A percentile compares a stretch with the other conserved stretches of the same genome.
Evolutionary conservation across 345 rosid genomes (phyloP).

Genomic region (Noccaea bulbosa): DNA sequence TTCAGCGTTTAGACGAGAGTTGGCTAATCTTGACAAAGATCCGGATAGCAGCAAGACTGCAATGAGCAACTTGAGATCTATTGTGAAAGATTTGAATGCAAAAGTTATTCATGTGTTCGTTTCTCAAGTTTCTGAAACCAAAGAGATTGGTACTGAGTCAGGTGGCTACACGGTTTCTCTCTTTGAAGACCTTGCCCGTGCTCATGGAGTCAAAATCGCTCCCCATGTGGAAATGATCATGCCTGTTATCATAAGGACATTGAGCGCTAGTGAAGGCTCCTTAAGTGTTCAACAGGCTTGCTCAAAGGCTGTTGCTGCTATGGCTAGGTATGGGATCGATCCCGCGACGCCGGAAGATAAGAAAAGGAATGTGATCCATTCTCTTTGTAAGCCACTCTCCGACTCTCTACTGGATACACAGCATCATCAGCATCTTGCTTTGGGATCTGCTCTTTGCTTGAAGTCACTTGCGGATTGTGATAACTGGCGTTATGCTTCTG

Average conservation of each 20-base stretch:
- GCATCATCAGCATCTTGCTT: slow-evolving; percentile 74
- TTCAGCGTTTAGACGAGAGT: slow-evolving; percentile 66
- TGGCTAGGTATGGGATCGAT: slow-evolving; percentile 89
- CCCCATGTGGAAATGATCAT: slow-evolving; percentile 85
- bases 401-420: slow-evolving; percentile 71
- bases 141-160: slow-evolving; percentile 80
- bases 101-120: slow-evolving; percentile 84
- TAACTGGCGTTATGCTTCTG: slow-evolving; percentile 87
- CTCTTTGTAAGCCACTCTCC: slow-evolving; percentile 84
- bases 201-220: slow-evolving; percentile 86
- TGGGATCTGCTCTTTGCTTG: slow-evolving; percentile 95
- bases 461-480: slow-evolving; percentile 89
- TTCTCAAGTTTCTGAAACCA: slow-evolving; percentile 86
- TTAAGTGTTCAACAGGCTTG: slow-evolving; percentile 95
- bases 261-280: slow-evolving; percentile 84
- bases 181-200: slow-evolving; percentile 93
- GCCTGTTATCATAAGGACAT: slow-evolving; percentile 75
- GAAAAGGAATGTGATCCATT: slow-evolving; percentile 72
- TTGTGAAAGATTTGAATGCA: slow-evolving; percentile 80
- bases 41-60: slow-evolving; percentile 76
- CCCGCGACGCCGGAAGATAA: slow-evolving; percentile 76
- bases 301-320: slow-evolving; percentile 91
- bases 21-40: slow-evolving; percentile 88
- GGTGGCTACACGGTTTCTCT: slow-evolving; percentile 93
- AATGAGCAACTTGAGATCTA: slow-evolving; percentile 77